phyloP scores from a whole-genome alignment of 257 asterid genomes.

The Solanum etuberosum region DNA sequence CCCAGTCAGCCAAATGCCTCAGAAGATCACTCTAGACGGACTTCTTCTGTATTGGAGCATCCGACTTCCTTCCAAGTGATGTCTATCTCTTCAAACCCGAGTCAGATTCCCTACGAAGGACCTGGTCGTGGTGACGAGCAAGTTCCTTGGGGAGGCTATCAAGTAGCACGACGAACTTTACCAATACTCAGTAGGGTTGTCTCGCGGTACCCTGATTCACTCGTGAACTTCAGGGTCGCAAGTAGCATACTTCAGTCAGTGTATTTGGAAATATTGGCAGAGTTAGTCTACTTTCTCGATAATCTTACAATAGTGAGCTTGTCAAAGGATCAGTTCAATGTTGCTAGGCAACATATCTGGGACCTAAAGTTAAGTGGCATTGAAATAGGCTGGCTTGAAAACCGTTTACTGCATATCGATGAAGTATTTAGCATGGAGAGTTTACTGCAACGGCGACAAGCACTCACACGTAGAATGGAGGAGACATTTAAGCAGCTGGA shows the following conservation, averaged over 20 bases:
- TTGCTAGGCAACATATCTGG: neutral
- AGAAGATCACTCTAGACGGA: neutral
- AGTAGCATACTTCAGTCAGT: neutral
- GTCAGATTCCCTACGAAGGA: conserved; percentile 1
- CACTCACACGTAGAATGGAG: neutral
- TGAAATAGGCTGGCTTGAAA: conserved; percentile 5
- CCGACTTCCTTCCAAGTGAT: neutral
- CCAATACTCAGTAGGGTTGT: conserved; percentile 3
- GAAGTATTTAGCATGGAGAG: neutral
- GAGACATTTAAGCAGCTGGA: neutral
- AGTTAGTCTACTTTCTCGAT: conserved; percentile 3
- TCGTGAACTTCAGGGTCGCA: neutral
- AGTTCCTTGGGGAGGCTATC: conserved; percentile 4
- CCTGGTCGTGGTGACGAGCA: conserved; percentile 2
- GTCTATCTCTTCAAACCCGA: conserved; percentile 1
- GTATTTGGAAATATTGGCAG: conserved; percentile 2
- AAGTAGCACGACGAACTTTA: conserved; percentile 3
- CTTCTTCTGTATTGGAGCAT: neutral
- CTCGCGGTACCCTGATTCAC: neutral
- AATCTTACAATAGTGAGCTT: neutral
- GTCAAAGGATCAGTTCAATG: neutral
- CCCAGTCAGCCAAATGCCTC: neutral
- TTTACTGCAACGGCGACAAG: neutral
- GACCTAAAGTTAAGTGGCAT: conserved; percentile 9
- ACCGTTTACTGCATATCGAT: neutral